These are phyloP conservation scores for Toxicodendron radicans DNA, from an alignment of 345 rosid genomes.

Conservation along the genomic window DNA sequence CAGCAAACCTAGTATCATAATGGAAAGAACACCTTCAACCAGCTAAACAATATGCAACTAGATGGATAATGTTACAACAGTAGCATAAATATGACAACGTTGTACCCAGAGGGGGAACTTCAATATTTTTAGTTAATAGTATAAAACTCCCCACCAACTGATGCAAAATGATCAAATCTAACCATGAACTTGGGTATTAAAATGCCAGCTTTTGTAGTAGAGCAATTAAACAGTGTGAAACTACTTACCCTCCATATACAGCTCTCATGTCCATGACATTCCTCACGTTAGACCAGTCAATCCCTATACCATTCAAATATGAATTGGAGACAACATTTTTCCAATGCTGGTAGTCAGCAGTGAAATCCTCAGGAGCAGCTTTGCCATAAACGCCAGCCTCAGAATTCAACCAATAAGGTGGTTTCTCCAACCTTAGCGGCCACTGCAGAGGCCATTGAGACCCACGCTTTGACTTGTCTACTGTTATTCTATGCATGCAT, in stretches of 20 bases:
- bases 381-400: slow-evolving; percentile 68
- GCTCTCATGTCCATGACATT: slow-evolving; percentile 97
- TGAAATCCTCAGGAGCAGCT: slow-evolving; percentile 64
- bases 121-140: neutral
- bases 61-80: neutral
- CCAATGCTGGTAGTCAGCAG: slow-evolving; percentile 67
- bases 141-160: neutral
- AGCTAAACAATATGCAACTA: slow-evolving; percentile 4
- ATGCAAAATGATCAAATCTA: neutral
- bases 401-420: slow-evolving; percentile 71
- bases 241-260: slow-evolving; percentile 82
- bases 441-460: slow-evolving; percentile 72
- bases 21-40: slow-evolving; percentile 8
- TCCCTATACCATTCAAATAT: slow-evolving; percentile 58
- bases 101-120: neutral
- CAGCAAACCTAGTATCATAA: slow-evolving; percentile 57
- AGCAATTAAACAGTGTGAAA: neutral
- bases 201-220: neutral
- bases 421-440: slow-evolving; percentile 63
- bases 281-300: slow-evolving; percentile 67
- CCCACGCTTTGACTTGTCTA: slow-evolving; percentile 53
- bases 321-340: slow-evolving; percentile 57
- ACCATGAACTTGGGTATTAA: neutral
- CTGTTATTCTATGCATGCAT: slow-evolving; percentile 77
- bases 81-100: neutral